Percentiles rank a stretch among this genome's conserved stretches.
Evolutionary conservation across 108 stramenopile species (phyloP).

Genomic region (Nitzschia palea): DNA sequence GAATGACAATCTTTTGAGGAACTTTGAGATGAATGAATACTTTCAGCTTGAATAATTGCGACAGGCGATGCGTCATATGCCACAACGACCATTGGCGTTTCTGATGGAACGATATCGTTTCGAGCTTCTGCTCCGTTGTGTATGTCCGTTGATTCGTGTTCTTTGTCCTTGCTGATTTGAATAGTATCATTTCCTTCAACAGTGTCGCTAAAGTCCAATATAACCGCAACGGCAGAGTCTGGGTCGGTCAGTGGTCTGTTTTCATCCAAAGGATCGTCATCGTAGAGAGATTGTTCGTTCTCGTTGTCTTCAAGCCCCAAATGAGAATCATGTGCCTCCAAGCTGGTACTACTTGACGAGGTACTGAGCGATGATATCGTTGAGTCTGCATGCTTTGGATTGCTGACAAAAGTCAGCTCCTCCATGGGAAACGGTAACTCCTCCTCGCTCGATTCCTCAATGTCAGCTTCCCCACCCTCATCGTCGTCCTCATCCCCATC

Average conservation of each 20-base stretch:
- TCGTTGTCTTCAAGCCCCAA: background rate
- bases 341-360: background rate
- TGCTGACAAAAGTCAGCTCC: background rate
- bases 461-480: background rate
- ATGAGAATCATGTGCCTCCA: background rate
- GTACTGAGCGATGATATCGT: slow-evolving; percentile 29
- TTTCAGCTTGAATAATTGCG: too few relatives aligned
- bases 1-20: too few relatives aligned
- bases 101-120: too few relatives aligned
- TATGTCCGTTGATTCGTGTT: too few relatives aligned
- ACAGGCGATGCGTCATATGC: too few relatives aligned
- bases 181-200: too few relatives aligned
- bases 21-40: too few relatives aligned
- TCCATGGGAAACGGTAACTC: background rate
- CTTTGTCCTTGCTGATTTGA: too few relatives aligned
- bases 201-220: background rate
- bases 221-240: background rate
- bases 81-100: too few relatives aligned
- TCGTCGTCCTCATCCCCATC: slow-evolving; percentile 7
- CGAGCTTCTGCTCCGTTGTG: too few relatives aligned
- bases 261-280: background rate
- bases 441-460: slow-evolving; percentile 2
- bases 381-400: background rate
- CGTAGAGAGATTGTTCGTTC: background rate
- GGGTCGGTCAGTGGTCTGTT: background rate